phyloP scores from a whole-genome alignment of 805 yeast species.

The Cyberlindnera bimundalis region DNA sequence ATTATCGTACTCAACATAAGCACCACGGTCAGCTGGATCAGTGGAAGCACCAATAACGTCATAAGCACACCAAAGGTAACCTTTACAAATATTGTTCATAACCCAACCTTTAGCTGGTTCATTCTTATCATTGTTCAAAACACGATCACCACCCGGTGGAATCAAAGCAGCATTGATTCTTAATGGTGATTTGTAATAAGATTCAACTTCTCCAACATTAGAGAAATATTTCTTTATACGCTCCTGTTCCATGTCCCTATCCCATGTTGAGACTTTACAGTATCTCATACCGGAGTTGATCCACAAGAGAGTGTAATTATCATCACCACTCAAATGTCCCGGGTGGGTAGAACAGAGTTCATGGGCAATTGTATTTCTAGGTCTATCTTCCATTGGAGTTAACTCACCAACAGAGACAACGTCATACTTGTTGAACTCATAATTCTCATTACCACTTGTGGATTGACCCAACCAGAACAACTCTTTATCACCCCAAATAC shows the following conservation, averaged over 20 bases:
- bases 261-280: conserved; percentile 45
- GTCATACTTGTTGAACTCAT: conserved; percentile 36
- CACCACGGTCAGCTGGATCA: conserved; percentile 26
- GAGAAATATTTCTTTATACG: conserved; percentile 26
- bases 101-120: conserved; percentile 56
- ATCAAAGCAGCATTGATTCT: conserved; percentile 44
- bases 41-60: conserved; percentile 43
- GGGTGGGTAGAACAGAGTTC: conserved; percentile 65
- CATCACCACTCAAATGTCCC: conserved; percentile 51
- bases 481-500: conserved; percentile 83
- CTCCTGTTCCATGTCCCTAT: conserved; percentile 29
- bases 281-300: conserved; percentile 66
- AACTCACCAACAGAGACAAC: conserved; percentile 38
- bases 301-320: conserved; percentile 51
- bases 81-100: conserved; percentile 45
- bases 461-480: conserved; percentile 69
- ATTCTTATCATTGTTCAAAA: conserved; percentile 24
- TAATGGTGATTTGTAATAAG: conserved; percentile 36
- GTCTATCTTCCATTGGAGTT: conserved; percentile 23
- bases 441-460: conserved; percentile 36
- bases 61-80: conserved; percentile 63
- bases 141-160: conserved; percentile 42
- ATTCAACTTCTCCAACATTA: conserved; percentile 11
- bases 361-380: conserved; percentile 21
- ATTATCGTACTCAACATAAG: conserved; percentile 24